Conservation (phyloP, 2,329 filamentous ascomycete genomes). For the Fusarium chlamydosporum region DNA sequence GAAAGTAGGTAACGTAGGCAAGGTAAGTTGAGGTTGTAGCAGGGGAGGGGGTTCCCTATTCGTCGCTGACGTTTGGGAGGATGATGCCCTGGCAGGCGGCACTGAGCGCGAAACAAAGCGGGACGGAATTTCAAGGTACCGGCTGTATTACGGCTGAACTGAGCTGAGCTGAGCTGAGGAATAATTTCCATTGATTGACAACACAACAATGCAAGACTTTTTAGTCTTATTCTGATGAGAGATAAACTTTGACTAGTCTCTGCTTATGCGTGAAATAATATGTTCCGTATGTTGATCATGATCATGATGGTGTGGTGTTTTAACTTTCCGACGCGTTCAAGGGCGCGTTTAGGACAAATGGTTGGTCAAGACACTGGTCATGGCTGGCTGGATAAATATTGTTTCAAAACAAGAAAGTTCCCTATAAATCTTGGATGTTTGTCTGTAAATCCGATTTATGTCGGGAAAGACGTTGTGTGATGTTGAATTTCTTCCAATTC, state of each 20-base stretch:
- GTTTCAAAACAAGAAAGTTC: constrained; percentile 7
- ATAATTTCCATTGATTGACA: not conserved
- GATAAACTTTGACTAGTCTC: constrained; percentile 31
- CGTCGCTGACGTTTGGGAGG: constrained; percentile 42
- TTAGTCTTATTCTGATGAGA: not conserved
- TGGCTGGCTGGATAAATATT: constrained; percentile 33
- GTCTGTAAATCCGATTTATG: not conserved
- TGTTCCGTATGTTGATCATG: constrained; percentile 37
- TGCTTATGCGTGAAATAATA: constrained; percentile 37
- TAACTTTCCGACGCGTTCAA: constrained; percentile 36
- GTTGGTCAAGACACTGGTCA: constrained; percentile 27
- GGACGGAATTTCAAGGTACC: constrained; percentile 54
- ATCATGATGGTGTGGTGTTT: constrained; percentile 33
- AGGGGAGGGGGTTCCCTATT: constrained; percentile 34
- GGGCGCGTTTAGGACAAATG: constrained; percentile 29
- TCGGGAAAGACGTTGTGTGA: not conserved
- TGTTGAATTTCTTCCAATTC: constrained; percentile 28
- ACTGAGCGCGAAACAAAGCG: constrained; percentile 18
- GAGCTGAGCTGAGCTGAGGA: not conserved
- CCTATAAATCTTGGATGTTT: not conserved
- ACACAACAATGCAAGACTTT: constrained; percentile 16
- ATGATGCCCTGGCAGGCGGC: constrained; percentile 26
- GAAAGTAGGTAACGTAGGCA: not conserved
- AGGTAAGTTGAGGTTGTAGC: constrained; percentile 17
- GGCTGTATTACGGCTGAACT: constrained; percentile 16